Conservation (phyloP, 2,329 filamentous ascomycete species). For the Aureobasidium namibiae region DNA sequence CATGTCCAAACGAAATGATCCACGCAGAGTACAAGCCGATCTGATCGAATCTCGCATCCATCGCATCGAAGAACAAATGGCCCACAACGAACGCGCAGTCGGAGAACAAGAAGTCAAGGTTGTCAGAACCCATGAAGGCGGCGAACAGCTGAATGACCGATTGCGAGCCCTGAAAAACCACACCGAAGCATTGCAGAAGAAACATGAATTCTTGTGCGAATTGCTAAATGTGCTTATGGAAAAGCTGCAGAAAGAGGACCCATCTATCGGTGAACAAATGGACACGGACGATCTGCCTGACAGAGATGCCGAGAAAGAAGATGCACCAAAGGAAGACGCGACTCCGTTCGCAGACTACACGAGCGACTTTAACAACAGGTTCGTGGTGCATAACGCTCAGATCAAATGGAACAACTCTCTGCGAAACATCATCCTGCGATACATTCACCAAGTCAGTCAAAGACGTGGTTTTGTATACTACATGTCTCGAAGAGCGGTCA, state of each 20-base stretch:
- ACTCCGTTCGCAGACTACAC: constrained; percentile 71
- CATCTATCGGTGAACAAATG: constrained; percentile 36
- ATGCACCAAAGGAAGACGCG: constrained; percentile 49
- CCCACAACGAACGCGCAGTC: constrained; percentile 62
- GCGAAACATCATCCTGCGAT: constrained; percentile 91
- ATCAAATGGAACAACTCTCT: constrained; percentile 97
- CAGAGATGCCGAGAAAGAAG: constrained; percentile 18
- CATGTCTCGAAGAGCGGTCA: constrained; percentile 87
- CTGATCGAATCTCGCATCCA: constrained; percentile 74
- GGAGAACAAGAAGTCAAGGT: constrained; percentile 64
- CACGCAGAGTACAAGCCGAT: constrained; percentile 76
- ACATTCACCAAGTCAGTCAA: constrained; percentile 95
- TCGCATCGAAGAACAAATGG: constrained; percentile 70
- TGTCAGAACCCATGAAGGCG: constrained; percentile 32
- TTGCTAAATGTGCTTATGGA: constrained; percentile 52
- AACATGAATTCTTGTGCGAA: constrained; percentile 50
- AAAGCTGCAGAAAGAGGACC: constrained; percentile 49
- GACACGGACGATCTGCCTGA: constrained; percentile 40
- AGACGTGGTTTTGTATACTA: constrained; percentile 96
- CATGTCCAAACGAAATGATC: constrained; percentile 69
- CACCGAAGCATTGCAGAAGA: constrained; percentile 47
- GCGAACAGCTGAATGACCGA: constrained; percentile 47
- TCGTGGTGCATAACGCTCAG: constrained; percentile 95
- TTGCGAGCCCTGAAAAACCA: constrained; percentile 49
- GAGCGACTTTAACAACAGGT: constrained; percentile 95